Evolutionary conservation across 768 basidiomycete species (phyloP), one percentile per base, ranked within the genome.

Genomic region (Hericium rajendrae): DNA sequence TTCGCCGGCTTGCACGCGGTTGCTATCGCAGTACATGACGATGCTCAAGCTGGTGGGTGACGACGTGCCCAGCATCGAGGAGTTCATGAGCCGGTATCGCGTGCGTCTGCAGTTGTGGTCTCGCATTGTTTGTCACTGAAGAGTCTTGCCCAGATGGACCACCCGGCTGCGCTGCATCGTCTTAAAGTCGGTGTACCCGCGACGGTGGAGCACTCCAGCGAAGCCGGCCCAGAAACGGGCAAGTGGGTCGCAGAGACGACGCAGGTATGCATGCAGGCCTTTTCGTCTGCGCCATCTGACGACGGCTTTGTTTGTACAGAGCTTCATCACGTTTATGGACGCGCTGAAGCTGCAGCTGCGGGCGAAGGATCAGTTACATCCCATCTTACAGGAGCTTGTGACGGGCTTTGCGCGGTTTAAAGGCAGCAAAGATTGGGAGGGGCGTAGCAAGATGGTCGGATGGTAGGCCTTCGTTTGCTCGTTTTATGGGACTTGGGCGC

Each of bases 241-340:
- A 97, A 97, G 71, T 94, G 91, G 89, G 92, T 99, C 24, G 95
- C 95, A 9, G 92, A 97, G 71, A 97, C 95, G 5, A 98, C 95
- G 0, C 91, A 95, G 80, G 94, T 91, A 48, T 56, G 74, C 4
- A 59, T 16, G 16, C 8, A 20, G 16, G 0, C 16, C 22, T 5
- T 22, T 12, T 41, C 41, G 12, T 55, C 48, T 55, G 32, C 6
- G 32, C 32, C 9, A 32, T 32, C 32, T 32, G 32, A 32, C 32
- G 32, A 22, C n/a, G 10, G 9, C n/a, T 8, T 40, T n/a, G 16
- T 46, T 41, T 48, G n/a, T 57, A 1, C 64, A 97, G 93, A 88
- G 85, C 69, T 99, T 98, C 61, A 98, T 99, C 62, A 98, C 95
- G 0, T 94, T 98, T 62, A 97, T 98, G 91, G 97, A 99, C 64